These are phyloP conservation scores for Calcarisporium arbuscula DNA, from an alignment of 2,329 filamentous ascomycete species.

Conservation along the genomic window DNA sequence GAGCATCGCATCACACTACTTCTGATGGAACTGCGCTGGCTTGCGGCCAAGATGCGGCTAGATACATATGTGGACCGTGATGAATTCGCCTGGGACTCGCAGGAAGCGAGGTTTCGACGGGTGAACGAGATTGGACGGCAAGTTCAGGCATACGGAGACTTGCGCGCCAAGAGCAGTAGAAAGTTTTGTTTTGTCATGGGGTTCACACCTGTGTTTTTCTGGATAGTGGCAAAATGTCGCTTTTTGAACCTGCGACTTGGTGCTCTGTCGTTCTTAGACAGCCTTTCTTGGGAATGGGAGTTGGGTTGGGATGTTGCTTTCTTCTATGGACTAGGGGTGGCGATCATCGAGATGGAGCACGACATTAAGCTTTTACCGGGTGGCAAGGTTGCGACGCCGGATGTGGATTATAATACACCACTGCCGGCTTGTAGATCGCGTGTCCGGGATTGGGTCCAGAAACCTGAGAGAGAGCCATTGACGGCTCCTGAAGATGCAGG, in stretches of 20 bases:
- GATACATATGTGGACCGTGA: constrained; percentile 19
- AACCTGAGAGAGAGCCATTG: too few species aligned
- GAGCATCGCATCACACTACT: constrained; percentile 8
- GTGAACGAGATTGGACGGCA: constrained; percentile 21
- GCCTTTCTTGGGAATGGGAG: constrained; percentile 24
- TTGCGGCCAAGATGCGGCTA: constrained; percentile 26
- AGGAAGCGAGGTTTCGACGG: constrained; percentile 20
- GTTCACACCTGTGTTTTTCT: constrained; percentile 30
- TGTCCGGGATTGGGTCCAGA: too few species aligned
- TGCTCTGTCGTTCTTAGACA: constrained; percentile 25
- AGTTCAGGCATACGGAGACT: constrained; percentile 7
- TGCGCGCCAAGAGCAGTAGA: constrained; percentile 1
- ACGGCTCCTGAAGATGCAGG: too few species aligned
- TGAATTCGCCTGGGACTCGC: constrained; percentile 29
- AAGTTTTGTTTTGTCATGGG: constrained; percentile 37
- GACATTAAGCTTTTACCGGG: constrained; percentile 22
- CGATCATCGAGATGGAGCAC: constrained; percentile 33
- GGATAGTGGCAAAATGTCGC: constrained; percentile 32
- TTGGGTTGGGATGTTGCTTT: constrained; percentile 28
- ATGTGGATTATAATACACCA: too few species aligned
- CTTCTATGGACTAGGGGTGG: constrained; percentile 23
- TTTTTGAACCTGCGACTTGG: constrained; percentile 25
- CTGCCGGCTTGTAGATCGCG: too few species aligned
- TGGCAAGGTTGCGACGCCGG: too few species aligned
- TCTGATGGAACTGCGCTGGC: constrained; percentile 24